phyloP scores from a whole-genome alignment of 2,329 filamentous ascomycete genomes.

The Thielaviopsis euricoi region DNA sequence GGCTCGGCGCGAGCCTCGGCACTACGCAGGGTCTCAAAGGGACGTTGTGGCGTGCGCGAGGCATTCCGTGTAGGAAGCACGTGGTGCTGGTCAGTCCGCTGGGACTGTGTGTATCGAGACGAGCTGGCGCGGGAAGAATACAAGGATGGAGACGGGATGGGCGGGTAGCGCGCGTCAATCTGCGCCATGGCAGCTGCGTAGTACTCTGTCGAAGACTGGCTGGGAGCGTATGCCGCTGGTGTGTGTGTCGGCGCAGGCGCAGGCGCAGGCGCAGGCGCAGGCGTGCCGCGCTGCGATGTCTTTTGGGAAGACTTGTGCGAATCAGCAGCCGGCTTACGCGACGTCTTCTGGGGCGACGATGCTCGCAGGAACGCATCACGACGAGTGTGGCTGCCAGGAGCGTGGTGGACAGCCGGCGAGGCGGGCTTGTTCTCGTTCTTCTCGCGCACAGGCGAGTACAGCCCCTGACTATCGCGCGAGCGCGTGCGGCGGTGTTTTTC shows the following conservation, averaged over 20 bases:
- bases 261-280: no score
- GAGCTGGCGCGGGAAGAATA: conserved; percentile 8
- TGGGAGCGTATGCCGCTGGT: neutral
- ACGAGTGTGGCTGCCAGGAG: neutral
- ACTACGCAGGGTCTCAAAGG: conserved; percentile 6
- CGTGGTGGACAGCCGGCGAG: no score
- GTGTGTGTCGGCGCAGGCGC: no score
- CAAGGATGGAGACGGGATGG: conserved; percentile 8
- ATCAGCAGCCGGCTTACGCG: no score
- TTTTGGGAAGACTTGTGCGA: neutral
- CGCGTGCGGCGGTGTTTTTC: neutral
- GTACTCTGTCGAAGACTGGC: neutral
- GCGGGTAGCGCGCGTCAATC: conserved; percentile 5
- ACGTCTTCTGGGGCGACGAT: neutral
- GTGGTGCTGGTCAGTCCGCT: no score
- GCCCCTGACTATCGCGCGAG: neutral
- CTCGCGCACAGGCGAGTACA: neutral
- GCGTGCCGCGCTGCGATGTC: neutral
- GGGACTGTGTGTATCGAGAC: neutral
- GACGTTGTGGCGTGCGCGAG: neutral
- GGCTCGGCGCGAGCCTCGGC: conserved; percentile 8
- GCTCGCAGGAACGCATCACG: no score
- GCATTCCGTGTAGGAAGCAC: neutral
- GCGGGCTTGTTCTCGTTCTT: neutral
- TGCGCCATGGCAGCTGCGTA: neutral